Evolutionary conservation across 257 asterid species (phyloP), one percentile per base, ranked within the genome.

Genomic region (Primulina eburnea): DNA sequence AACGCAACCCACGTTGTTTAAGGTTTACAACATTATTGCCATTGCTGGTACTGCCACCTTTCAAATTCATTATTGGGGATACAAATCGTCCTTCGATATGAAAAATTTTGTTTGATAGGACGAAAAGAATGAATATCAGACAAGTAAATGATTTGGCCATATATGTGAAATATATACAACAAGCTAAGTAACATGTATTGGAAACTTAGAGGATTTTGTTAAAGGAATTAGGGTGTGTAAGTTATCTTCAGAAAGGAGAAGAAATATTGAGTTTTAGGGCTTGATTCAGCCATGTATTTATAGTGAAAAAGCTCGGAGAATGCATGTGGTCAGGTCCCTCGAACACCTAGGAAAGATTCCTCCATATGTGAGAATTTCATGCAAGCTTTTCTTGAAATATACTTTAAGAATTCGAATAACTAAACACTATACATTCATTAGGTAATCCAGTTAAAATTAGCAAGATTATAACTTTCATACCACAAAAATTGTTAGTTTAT

Each of bases 271-370:
- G 68, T 52, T 60, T 14, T 56, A 62, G 37, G 62, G 32, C 30
- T 30, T 77, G 20, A 47, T 40, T 37, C 8, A 40, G 37, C 71
- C 67, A 74, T 74, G 69, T 81, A 82, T 81, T 77, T 85, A 82
- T 82, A 38, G 85, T 56, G 81, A 34, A 57, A 81, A 76, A 65
- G 82, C 47, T 71, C n/a, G 59, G 35, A 62, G 65, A 65, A 68
- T 64, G 89, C 90, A 84, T 79, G 87, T 83, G 89, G 53, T 14
- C 53, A 77, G 73, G 79, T 35, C 73, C 78, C 70, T n/a, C 53
- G 4, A 79, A 77, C 60, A 68, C 65, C 79, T 52, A 80, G 80
- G 80, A 76, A 32, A 86, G 89, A 80, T 80, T 89, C 89, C 85
- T 10, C 57, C 57, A 50, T 50, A 50, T 17, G 8, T 17, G 21